These are phyloP conservation scores for Neonothopanus nambi DNA, from an alignment of 1,284 basidiomycete genomes.

Conservation along the genomic window DNA sequence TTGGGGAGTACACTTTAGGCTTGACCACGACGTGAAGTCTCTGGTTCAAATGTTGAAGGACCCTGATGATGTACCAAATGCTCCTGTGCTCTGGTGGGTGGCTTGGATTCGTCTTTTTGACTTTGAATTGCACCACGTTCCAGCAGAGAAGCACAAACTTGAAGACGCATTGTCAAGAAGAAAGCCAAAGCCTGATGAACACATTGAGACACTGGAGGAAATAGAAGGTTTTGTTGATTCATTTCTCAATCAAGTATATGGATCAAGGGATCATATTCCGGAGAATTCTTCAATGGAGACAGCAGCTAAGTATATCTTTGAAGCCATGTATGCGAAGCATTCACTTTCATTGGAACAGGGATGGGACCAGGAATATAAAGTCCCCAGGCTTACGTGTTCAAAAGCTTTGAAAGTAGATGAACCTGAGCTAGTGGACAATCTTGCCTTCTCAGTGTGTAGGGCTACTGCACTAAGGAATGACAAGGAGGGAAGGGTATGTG, in stretches of 20 bases:
- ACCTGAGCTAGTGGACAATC: too few species aligned
- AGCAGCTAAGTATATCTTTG: neutral
- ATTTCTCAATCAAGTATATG: neutral
- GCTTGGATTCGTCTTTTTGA: conserved; percentile 31
- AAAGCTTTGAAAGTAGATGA: too few species aligned
- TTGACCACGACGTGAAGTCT: conserved; percentile 36
- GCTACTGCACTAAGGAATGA: too few species aligned
- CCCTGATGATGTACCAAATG: conserved; percentile 35
- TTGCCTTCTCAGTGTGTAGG: too few species aligned
- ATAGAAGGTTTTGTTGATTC: conserved; percentile 20
- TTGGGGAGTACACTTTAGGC: conserved; percentile 32
- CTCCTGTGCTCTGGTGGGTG: conserved; percentile 37
- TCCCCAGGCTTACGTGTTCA: too few species aligned
- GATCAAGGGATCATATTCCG: neutral
- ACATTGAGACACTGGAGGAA: conserved; percentile 20
- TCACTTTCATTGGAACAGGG: too few species aligned
- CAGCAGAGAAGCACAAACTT: conserved; percentile 25
- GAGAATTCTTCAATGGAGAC: too few species aligned
- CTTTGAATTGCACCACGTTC: conserved; percentile 33
- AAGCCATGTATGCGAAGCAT: too few species aligned
- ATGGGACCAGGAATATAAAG: too few species aligned
- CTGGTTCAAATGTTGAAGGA: conserved; percentile 35
- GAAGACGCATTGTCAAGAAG: conserved; percentile 32
- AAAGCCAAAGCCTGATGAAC: conserved; percentile 15
- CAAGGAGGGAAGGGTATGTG: too few species aligned